Evolutionary conservation across 352 stramenopile species (phyloP).

Genomic region (Synura sp.): DNA sequence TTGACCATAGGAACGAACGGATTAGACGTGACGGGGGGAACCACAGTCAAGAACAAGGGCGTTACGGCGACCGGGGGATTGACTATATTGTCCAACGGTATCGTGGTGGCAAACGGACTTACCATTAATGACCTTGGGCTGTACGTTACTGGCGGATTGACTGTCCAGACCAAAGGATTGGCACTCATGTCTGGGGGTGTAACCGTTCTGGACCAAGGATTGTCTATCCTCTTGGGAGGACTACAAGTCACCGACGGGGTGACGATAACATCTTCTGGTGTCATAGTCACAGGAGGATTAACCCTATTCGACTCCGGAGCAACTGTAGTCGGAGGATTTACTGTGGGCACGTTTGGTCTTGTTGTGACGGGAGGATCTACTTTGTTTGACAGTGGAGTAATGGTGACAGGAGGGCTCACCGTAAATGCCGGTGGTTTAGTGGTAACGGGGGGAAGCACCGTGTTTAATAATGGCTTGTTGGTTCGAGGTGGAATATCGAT

Average conservation of each 20-base stretch:
- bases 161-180: not conserved
- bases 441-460: not conserved
- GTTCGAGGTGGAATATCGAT: not conserved
- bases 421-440: not conserved
- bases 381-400: not conserved
- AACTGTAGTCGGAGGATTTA: not conserved
- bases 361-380: not conserved
- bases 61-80: constrained; percentile 3
- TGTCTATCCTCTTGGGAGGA: not conserved
- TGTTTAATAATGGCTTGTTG: not conserved
- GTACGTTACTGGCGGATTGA: not conserved
- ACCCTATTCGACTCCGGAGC: not conserved
- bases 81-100: not conserved
- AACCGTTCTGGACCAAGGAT: not conserved
- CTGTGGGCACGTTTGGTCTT: not conserved
- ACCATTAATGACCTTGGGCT: not conserved
- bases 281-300: not conserved
- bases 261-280: not conserved
- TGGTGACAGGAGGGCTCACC: not conserved
- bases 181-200: not conserved
- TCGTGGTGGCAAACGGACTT: not conserved
- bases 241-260: not conserved
- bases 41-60: not conserved
- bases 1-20: not conserved
- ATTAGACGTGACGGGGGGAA: not conserved